phyloP scores from a whole-genome alignment of 176 grass and related monocot genomes.

The Cymbopogon citratus region DNA sequence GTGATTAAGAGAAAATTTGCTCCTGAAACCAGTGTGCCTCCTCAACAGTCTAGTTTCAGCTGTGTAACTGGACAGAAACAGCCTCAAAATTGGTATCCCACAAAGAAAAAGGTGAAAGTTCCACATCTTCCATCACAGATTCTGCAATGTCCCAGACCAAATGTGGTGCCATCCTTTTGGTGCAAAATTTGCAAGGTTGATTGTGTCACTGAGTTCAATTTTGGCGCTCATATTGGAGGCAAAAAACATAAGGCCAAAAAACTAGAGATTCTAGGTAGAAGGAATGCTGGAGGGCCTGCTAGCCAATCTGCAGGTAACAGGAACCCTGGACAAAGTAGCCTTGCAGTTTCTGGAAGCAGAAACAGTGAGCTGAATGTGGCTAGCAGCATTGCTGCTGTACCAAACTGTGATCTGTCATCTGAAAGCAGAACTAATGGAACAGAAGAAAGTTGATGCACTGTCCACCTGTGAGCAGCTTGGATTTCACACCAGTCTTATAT shows the following conservation, averaged over 20 bases:
- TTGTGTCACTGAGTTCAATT: constrained; percentile 68
- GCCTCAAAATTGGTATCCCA: constrained; percentile 22
- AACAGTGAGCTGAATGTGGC: not conserved
- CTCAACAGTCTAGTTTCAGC: constrained; percentile 6
- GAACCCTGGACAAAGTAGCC: constrained; percentile 1
- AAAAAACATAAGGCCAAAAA: constrained; percentile 67
- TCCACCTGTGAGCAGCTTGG: not conserved
- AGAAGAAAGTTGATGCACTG: not conserved
- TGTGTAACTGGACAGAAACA: not conserved
- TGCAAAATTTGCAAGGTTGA: constrained; percentile 80
- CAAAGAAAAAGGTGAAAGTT: constrained; percentile 42
- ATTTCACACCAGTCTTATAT: not conserved
- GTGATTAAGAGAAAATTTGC: constrained; percentile 24
- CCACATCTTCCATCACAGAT: constrained; percentile 23
- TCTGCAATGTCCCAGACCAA: constrained; percentile 34
- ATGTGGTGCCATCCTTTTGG: constrained; percentile 46
- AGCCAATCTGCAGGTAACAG: constrained; percentile 15
- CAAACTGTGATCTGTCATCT: constrained; percentile 4
- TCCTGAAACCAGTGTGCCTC: constrained; percentile 11
- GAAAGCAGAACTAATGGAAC: constrained; percentile 8
- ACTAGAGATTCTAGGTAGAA: constrained; percentile 42
- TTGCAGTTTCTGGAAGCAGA: constrained; percentile 28
- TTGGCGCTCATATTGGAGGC: constrained; percentile 52
- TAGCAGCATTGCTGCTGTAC: not conserved
- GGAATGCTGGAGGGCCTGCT: constrained; percentile 12